Percentiles rank a stretch among this genome's conserved stretches.
These are phyloP conservation scores for Basipetospora sp. DNA, from an alignment of 2,329 filamentous ascomycete genomes.

Conservation along the genomic window DNA sequence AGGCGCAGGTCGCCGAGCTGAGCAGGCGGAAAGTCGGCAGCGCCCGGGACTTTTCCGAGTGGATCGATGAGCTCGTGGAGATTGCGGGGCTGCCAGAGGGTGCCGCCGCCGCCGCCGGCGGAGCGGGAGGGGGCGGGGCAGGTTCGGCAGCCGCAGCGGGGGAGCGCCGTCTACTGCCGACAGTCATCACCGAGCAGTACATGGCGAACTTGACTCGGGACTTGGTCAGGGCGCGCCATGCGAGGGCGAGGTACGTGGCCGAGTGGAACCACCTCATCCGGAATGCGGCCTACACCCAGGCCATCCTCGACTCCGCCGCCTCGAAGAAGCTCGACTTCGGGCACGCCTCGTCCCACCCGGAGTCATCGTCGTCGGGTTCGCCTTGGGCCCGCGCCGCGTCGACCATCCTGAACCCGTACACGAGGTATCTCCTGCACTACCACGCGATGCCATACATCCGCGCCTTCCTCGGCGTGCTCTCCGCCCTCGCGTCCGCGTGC, in stretches of 20 bases:
- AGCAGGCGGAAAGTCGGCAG: conserved; percentile 67
- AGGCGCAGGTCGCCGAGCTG: conserved; percentile 66
- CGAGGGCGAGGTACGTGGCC: conserved; percentile 65
- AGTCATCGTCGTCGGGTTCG: conserved; percentile 26
- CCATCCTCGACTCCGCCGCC: conserved; percentile 67
- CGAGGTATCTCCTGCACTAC: conserved; percentile 64
- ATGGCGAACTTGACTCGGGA: conserved; percentile 77
- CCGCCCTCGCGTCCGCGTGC: conserved; percentile 61
- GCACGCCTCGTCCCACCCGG: conserved; percentile 37
- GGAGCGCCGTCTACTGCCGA: conserved; percentile 43
- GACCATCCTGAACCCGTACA: conserved; percentile 61
- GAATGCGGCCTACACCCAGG: conserved; percentile 60
- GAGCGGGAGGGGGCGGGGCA: conserved; percentile 28
- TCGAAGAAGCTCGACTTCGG: conserved; percentile 71
- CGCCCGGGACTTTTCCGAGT: conserved; percentile 64
- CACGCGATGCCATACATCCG: conserved; percentile 56
- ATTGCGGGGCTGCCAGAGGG: conserved; percentile 52
- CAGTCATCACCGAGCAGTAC: conserved; percentile 83
- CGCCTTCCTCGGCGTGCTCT: conserved; percentile 48
- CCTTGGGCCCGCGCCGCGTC: conserved; percentile 34
- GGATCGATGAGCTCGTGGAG: conserved; percentile 89
- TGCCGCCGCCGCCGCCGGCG: too few relatives aligned
- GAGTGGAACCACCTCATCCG: conserved; percentile 74
- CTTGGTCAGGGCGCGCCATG: conserved; percentile 67
- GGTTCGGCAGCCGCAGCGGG: conserved; percentile 24